These are phyloP conservation scores for Priceomyces medius DNA, from an alignment of 805 yeast genomes.

Conservation along the genomic window DNA sequence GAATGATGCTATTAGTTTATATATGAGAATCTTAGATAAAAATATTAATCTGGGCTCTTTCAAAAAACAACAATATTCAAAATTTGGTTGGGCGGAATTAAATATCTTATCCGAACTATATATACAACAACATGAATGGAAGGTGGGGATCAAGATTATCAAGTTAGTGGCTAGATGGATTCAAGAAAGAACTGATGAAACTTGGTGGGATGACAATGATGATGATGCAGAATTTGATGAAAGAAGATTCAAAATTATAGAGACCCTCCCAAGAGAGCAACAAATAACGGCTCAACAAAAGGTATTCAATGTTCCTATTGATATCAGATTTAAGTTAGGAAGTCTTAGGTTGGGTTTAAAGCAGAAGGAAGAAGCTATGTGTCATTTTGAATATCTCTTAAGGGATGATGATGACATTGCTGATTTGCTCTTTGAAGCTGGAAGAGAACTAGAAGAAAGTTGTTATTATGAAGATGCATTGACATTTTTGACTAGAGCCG, in stretches of 20 bases:
- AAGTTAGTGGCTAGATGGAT: constrained; percentile 82
- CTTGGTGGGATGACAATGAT: constrained; percentile 61
- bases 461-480: constrained; percentile 78
- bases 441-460: constrained; percentile 64
- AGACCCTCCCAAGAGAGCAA: constrained; percentile 22
- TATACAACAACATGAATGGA: constrained; percentile 63
- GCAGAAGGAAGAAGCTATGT: constrained; percentile 65
- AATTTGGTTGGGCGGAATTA: constrained; percentile 84
- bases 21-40: constrained; percentile 59
- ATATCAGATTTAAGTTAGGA: constrained; percentile 81
- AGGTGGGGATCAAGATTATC: constrained; percentile 60
- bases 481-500: constrained; percentile 56
- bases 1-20: constrained; percentile 73
- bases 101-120: constrained; percentile 82
- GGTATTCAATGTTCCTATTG: constrained; percentile 66
- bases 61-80: constrained; percentile 31
- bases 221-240: constrained; percentile 85
- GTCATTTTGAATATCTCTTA: constrained; percentile 62
- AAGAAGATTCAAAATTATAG: constrained; percentile 46
- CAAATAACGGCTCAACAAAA: constrained; percentile 17
- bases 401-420: constrained; percentile 60
- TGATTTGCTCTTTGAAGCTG: constrained; percentile 78
- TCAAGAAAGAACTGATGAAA: constrained; percentile 61
- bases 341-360: constrained; percentile 65
- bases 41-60: constrained; percentile 43